Evolutionary conservation across 2,329 filamentous ascomycete species (phyloP), one percentile per base, ranked within the genome.

Genomic region (Nectriaceae sp.): DNA sequence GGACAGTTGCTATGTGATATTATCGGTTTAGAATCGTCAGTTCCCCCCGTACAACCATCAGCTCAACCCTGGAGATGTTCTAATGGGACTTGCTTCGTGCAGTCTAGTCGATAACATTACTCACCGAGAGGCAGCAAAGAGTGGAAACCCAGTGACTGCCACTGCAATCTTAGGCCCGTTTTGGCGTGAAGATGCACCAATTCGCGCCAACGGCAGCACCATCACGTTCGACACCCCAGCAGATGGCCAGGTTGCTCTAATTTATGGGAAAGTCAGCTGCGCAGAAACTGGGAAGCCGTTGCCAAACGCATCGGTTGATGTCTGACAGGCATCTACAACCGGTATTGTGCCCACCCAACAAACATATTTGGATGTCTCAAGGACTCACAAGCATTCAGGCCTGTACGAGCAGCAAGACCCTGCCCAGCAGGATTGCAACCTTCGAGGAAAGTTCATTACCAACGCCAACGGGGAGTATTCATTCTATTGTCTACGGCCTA

Each of bases 151-250:
- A 13, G 76, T 84, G 11, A 94, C 89, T 4, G 82, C 88, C 2
- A 88, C 88, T 3, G 84, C 90, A 35, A 90, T 96, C 56, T 79
- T 96, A 1, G 90, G 90, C 0, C 90, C 90, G 1, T 96, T 96
- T 73, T 95, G 89, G 82, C 80, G 89, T 4, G 78, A 83, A 37
- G 79, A 91, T 57, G 83, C 89, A 0, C 89, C 90, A 4, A 71
- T 79, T 49, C 79, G 85, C 40, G 71, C 82, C n/a, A 88, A 88
- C 63, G 90, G 88, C 42, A 80, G 77, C 39, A 84, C 75, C 59
- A 89, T 94, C 53, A 76, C 85, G 18, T 73, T 72, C 47, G 65
- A 77, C 53, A 75, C 73, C 54, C 78, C 79, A 4, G 48, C 68
- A 44, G 73, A 75, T 48, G 72, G 64, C 15, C 59, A 87, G 53